Evolutionary conservation across 176 grass and related monocot species (phyloP).

Genomic region (Neostapfia colusana): DNA sequence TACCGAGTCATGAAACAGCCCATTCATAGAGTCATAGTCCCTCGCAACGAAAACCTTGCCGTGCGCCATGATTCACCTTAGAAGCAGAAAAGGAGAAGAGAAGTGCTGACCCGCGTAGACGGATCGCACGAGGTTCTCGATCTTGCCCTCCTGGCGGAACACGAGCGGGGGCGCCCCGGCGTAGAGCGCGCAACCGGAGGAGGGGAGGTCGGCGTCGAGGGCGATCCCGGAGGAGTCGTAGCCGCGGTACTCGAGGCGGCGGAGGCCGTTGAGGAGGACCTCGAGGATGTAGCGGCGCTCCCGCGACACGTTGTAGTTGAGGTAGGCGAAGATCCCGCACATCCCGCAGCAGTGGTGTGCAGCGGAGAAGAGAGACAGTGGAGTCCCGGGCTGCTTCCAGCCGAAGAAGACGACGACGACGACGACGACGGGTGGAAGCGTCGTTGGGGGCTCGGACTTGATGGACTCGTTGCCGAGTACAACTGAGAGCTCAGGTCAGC

Average conservation of each 20-base stretch:
- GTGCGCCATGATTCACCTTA: background rate
- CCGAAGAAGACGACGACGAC: too few relatives aligned
- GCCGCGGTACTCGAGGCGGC: constrained; percentile 81
- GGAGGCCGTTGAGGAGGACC: constrained; percentile 81
- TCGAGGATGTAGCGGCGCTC: constrained; percentile 79
- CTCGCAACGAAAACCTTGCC: background rate
- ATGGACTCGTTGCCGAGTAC: background rate
- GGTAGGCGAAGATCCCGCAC: constrained; percentile 66
- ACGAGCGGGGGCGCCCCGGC: constrained; percentile 54
- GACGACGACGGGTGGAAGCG: too few relatives aligned
- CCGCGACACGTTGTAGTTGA: constrained; percentile 70
- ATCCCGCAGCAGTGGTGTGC: background rate
- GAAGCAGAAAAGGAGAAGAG: background rate
- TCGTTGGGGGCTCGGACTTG: too few relatives aligned
- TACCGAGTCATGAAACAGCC: background rate
- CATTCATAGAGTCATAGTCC: background rate
- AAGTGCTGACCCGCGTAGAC: constrained; percentile 73
- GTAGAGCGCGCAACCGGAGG: constrained; percentile 11
- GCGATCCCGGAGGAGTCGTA: constrained; percentile 71
- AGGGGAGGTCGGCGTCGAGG: constrained; percentile 41
- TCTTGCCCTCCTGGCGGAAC: constrained; percentile 97
- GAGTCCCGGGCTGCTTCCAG: too few relatives aligned
- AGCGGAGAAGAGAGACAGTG: too few relatives aligned
- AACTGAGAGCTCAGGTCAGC: too few relatives aligned
- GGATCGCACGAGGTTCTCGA: constrained; percentile 87